A percentile compares a stretch with the other conserved stretches of the same genome.
phyloP scores from a whole-genome alignment of 805 yeast genomes.

The Kodamaea neixiangensis region DNA sequence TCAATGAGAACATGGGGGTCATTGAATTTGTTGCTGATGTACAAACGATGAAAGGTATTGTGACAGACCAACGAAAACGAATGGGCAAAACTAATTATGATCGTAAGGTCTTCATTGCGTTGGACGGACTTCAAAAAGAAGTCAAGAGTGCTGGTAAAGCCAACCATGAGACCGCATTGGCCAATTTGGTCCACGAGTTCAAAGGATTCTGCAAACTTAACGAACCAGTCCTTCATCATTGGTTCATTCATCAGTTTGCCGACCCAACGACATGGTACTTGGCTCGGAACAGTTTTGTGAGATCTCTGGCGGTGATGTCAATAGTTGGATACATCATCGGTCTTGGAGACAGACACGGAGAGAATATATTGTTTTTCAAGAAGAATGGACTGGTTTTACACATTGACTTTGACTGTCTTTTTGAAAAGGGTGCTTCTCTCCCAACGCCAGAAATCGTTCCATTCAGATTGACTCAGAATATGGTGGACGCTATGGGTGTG shows the following conservation, averaged over 20 bases:
- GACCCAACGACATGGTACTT: conserved; percentile 88
- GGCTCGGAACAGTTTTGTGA: conserved; percentile 70
- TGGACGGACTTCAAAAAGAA: conserved; percentile 27
- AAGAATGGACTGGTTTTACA: conserved; percentile 80
- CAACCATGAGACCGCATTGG: conserved; percentile 15
- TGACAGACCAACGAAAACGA: conserved; percentile 22
- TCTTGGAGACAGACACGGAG: conserved; percentile 95
- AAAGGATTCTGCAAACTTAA: conserved; percentile 32
- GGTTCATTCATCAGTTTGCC: conserved; percentile 88
- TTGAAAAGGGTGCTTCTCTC: conserved; percentile 76
- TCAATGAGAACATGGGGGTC: conserved; percentile 84
- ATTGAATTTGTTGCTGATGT: conserved; percentile 88
- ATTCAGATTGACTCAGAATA: conserved; percentile 83
- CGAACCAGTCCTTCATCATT: conserved; percentile 76
- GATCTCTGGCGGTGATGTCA: conserved; percentile 94
- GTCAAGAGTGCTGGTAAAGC: conserved; percentile 17
- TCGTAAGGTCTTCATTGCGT: conserved; percentile 25
- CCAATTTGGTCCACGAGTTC: conserved; percentile 25
- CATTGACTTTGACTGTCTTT: conserved; percentile 95
- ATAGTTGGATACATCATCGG: conserved; percentile 85
- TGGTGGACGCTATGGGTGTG: conserved; percentile 87
- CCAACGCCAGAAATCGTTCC: conserved; percentile 93
- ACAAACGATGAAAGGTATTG: conserved; percentile 65
- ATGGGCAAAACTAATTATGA: conserved; percentile 23
- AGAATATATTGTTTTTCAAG: conserved; percentile 75